Percentiles rank a stretch among this genome's conserved stretches.
Conservation (phyloP, 106 monocot species). For the Chionographis japonica region DNA sequence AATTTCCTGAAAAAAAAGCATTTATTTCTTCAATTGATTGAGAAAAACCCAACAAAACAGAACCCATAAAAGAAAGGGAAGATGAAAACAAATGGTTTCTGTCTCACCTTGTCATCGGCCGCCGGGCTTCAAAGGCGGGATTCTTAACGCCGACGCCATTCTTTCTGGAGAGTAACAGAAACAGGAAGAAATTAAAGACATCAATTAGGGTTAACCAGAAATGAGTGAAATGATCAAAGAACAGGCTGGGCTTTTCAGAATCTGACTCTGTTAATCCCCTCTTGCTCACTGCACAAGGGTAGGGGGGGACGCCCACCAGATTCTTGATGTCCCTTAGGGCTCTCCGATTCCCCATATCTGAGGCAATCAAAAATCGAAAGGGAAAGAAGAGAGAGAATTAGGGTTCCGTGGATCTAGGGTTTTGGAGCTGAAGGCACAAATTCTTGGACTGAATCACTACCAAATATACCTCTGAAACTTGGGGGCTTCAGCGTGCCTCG, state of each 20-base stretch:
- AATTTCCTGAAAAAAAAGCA: constrained; percentile 41
- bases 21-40: not conserved
- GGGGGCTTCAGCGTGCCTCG: constrained; percentile 4
- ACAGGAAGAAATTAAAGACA: constrained; percentile 5
- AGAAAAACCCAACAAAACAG: not conserved
- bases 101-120: constrained; percentile 77
- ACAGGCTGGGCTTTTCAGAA: constrained; percentile 1
- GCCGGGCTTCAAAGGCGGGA: constrained; percentile 5
- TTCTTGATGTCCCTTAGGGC: constrained; percentile 79
- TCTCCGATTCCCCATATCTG: constrained; percentile 51
- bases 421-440: not conserved
- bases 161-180: constrained; percentile 27
- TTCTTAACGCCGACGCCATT: constrained; percentile 22
- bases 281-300: constrained; percentile 49
- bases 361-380: not conserved
- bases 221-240: not conserved
- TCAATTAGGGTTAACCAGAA: constrained; percentile 1
- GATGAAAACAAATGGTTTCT: constrained; percentile 1
- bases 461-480: constrained; percentile 22
- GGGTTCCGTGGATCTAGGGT: not conserved
- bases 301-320: constrained; percentile 31
- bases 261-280: constrained; percentile 41
- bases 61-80: not conserved
- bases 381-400: not conserved
- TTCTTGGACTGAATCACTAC: not conserved